Conservation (phyloP, 2,329 filamentous ascomycete genomes). For the Alternaria gansuensis region DNA sequence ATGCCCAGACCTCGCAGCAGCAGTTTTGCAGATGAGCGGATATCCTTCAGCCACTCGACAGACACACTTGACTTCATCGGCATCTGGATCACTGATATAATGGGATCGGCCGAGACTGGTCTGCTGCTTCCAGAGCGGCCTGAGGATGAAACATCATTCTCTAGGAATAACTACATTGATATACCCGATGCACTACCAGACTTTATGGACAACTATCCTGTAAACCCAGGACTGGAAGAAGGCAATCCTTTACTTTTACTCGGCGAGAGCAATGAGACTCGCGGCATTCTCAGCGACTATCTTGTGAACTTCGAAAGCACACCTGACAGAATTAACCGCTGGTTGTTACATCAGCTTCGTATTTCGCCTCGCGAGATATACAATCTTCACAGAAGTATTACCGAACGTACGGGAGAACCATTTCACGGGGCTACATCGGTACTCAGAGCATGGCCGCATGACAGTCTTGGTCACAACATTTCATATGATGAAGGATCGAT, state of each 20-base stretch:
- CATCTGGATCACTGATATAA: neutral
- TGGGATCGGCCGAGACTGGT: neutral
- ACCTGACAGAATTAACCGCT: conserved; percentile 24
- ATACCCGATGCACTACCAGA: neutral
- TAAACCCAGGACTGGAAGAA: conserved; percentile 5
- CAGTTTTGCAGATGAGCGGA: neutral
- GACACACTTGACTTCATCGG: neutral
- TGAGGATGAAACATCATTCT: neutral
- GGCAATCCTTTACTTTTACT: conserved; percentile 17
- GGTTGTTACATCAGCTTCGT: conserved; percentile 30
- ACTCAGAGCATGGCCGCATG: neutral
- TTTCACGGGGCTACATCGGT: too few relatives aligned
- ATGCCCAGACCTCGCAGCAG: neutral
- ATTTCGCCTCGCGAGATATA: conserved; percentile 26
- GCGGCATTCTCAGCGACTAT: conserved; percentile 28
- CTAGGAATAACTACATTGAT: neutral
- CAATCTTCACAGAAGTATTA: conserved; percentile 17
- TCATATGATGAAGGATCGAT: conserved; percentile 2
- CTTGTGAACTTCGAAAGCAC: conserved; percentile 26
- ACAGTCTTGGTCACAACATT: neutral
- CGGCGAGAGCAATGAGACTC: conserved; percentile 15
- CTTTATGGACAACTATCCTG: neutral
- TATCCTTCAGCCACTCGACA: neutral
- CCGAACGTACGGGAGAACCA: neutral
- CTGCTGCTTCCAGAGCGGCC: neutral